phyloP scores from a whole-genome alignment of 805 yeast genomes.

The Kazachstania psychrophila region DNA sequence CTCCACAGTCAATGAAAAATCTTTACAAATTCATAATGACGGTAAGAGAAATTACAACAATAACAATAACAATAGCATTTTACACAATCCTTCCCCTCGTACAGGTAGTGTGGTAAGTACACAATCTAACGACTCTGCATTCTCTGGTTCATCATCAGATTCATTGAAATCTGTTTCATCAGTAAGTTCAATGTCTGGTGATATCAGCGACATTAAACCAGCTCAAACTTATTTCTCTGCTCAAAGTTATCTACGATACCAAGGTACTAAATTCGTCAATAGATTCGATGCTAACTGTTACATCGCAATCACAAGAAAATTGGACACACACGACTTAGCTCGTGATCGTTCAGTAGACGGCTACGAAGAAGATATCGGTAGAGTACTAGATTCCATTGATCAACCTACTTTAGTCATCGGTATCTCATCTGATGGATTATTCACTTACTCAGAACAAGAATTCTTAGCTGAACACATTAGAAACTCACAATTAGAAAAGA shows the following conservation, averaged over 20 bases:
- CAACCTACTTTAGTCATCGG: conserved; percentile 85
- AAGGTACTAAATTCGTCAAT: conserved; percentile 80
- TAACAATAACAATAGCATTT: conserved; percentile 5
- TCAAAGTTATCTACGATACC: conserved; percentile 88
- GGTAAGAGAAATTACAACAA: conserved; percentile 40
- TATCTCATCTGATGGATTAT: conserved; percentile 83
- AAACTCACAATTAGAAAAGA: conserved; percentile 54
- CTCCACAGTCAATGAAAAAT: conserved; percentile 49
- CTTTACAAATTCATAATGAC: conserved; percentile 82
- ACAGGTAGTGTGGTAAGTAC: conserved; percentile 9
- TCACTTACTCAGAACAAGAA: conserved; percentile 87
- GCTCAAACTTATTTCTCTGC: conserved; percentile 75
- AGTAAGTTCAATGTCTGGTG: conserved; percentile 15
- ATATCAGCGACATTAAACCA: conserved; percentile 22
- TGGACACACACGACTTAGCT: conserved; percentile 91
- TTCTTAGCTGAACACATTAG: conserved; percentile 69
- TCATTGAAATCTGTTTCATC: conserved; percentile 27
- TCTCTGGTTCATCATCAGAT: conserved; percentile 13
- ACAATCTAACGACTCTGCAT: not conserved
- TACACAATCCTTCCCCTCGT: not conserved
- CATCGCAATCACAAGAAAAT: conserved; percentile 82
- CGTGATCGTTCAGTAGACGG: conserved; percentile 49
- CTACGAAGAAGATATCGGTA: conserved; percentile 29
- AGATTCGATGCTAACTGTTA: conserved; percentile 96
- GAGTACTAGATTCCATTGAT: conserved; percentile 48